phyloP scores from a whole-genome alignment of 2,329 filamentous ascomycete genomes.

The Plenodomus tracheiphilus region DNA sequence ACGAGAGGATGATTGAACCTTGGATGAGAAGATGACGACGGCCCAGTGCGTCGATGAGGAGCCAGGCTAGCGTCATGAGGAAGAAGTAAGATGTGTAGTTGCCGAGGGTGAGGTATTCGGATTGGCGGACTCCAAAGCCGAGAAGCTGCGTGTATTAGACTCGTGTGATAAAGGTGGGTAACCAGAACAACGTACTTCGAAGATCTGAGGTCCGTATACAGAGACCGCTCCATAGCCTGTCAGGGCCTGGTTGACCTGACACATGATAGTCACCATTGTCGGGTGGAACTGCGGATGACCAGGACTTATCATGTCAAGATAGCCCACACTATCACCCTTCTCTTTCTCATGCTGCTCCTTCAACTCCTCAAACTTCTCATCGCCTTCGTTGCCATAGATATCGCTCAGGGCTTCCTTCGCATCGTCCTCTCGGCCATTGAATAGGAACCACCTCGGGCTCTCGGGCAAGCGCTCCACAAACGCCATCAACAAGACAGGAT shows the following conservation, averaged over 20 bases:
- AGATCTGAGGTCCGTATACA: constrained; percentile 67
- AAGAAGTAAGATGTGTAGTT: constrained; percentile 66
- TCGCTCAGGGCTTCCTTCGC: constrained; percentile 53
- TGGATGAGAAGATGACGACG: constrained; percentile 58
- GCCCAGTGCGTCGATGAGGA: constrained; percentile 60
- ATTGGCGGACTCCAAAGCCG: constrained; percentile 55
- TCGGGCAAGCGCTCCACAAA: constrained; percentile 60
- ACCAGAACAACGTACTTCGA: constrained; percentile 46
- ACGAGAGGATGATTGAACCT: constrained; percentile 54
- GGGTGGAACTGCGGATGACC: constrained; percentile 62
- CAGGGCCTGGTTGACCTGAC: constrained; percentile 63
- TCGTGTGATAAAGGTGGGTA: not conserved
- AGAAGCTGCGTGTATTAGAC: constrained; percentile 51
- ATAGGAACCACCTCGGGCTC: constrained; percentile 61
- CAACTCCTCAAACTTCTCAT: constrained; percentile 56
- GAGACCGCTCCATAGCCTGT: constrained; percentile 64
- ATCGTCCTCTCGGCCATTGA: constrained; percentile 54
- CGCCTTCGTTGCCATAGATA: constrained; percentile 57
- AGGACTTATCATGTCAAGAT: constrained; percentile 62
- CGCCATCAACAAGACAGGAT: constrained; percentile 57
- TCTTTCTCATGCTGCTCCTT: constrained; percentile 56
- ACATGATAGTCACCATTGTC: constrained; percentile 64
- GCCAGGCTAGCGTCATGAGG: constrained; percentile 65
- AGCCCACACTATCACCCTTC: constrained; percentile 52
- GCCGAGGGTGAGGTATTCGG: constrained; percentile 61